Evolutionary conservation across 768 basidiomycete genomes (phyloP).

Genomic region (Leccinum uliginosum): DNA sequence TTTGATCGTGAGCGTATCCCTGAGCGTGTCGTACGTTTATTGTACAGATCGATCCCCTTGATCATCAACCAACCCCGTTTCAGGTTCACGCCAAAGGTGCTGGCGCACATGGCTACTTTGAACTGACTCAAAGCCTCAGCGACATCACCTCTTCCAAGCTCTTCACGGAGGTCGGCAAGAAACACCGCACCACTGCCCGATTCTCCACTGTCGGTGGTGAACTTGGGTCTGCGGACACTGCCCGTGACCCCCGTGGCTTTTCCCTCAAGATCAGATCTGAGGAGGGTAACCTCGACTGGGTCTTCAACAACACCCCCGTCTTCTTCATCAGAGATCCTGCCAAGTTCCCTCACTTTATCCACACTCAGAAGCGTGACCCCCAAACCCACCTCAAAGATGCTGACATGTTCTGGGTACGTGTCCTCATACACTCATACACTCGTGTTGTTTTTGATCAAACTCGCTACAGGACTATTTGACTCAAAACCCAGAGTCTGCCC

Average conservation of each 20-base stretch:
- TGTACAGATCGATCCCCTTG: background rate
- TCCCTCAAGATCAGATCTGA: slow-evolving; percentile 86
- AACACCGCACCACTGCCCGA: slow-evolving; percentile 72
- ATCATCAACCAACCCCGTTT: slow-evolving; percentile 23
- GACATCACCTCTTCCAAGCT: slow-evolving; percentile 74
- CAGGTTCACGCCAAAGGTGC: slow-evolving; percentile 91
- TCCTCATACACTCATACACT: background rate
- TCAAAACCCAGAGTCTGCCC: slow-evolving; percentile 85
- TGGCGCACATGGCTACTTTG: slow-evolving; percentile 91
- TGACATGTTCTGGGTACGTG: slow-evolving; percentile 74
- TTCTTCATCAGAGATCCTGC: slow-evolving; percentile 87
- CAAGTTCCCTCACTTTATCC: slow-evolving; percentile 93
- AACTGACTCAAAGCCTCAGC: slow-evolving; percentile 79
- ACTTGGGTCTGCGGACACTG: slow-evolving; percentile 84
- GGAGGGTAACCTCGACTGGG: slow-evolving; percentile 90
- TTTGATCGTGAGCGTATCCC: slow-evolving; percentile 96
- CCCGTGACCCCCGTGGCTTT: slow-evolving; percentile 92
- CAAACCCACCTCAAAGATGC: slow-evolving; percentile 88
- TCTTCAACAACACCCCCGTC: slow-evolving; percentile 89
- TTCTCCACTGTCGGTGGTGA: slow-evolving; percentile 96
- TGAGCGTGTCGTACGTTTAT: slow-evolving; percentile 72
- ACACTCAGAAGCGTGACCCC: slow-evolving; percentile 89
- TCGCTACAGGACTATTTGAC: slow-evolving; percentile 74
- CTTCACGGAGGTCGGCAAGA: slow-evolving; percentile 61
- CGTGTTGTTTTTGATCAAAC: background rate